Evolutionary conservation across 441 rosid genomes (phyloP).

Genomic region (Raphanus hybrid): DNA sequence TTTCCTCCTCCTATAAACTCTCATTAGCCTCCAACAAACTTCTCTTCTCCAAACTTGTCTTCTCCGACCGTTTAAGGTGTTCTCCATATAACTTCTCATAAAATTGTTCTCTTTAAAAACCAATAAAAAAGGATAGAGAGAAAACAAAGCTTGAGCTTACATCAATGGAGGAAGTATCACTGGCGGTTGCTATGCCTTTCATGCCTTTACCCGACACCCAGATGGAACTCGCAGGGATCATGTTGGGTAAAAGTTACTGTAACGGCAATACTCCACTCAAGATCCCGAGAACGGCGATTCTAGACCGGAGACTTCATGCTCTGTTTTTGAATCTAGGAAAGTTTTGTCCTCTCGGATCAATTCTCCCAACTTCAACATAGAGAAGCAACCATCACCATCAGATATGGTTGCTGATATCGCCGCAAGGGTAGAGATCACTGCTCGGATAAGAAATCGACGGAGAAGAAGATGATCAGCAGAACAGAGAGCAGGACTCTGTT

Average conservation of each 20-base stretch:
- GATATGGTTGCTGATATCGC: too few species aligned
- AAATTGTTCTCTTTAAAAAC: conserved; percentile 21
- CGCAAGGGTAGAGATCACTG: conserved; percentile 34
- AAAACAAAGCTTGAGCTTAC: not conserved
- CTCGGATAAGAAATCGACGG: too few species aligned
- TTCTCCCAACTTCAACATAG: conserved; percentile 31
- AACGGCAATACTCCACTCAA: conserved; percentile 29
- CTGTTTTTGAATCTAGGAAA: conserved; percentile 36
- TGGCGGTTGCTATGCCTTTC: conserved; percentile 48
- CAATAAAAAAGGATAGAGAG: not conserved
- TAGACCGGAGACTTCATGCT: conserved; percentile 24
- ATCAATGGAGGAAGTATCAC: conserved; percentile 57
- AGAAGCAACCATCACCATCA: conserved; percentile 13
- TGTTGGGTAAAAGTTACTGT: conserved; percentile 35
- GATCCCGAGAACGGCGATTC: conserved; percentile 33
- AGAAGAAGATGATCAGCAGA: too few species aligned
- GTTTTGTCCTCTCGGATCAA: conserved; percentile 37
- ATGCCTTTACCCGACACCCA: conserved; percentile 37
- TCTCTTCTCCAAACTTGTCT: too few species aligned
- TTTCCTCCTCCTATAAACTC: too few species aligned
- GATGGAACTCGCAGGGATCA: conserved; percentile 45
- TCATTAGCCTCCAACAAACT: too few species aligned
- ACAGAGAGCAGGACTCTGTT: too few species aligned
- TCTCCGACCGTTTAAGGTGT: too few species aligned
- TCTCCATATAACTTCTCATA: not conserved